Base-by-base conservation (phyloP, 805 yeast species). In the Metschnikowia borealis region DNA sequence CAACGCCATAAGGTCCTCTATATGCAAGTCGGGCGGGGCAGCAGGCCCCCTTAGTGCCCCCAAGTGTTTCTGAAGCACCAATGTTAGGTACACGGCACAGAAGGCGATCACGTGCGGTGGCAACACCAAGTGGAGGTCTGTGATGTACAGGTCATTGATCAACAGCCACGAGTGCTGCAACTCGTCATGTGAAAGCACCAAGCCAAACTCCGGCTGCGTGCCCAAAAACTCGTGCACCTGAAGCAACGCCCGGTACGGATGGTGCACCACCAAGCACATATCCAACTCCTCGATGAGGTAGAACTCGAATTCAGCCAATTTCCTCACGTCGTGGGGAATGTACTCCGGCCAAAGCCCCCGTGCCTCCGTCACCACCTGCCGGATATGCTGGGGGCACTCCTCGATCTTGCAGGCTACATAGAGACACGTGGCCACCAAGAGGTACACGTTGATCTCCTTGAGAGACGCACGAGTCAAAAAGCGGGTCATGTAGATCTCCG, bases 231-330 rank as follows among this genome's bases (percentile, higher is more conserved):
- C 61, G 61, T 67, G 69, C 4, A 87, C 74, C 62, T 79, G 85
- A 26, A 79, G 64, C 52, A 87, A 67, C 2, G 89, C 77, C 53
- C 78, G 73, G 64, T 87, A 87, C 0, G 94, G 94, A 62, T 86
- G 94, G 62, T 86, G 88, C 2, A 86, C 75, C n/a, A 85, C 73
- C 53, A 87, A 61, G 61, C 75, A 85, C 67, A 86, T 75, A 61
- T 86, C 82, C 69, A 94, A 74, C 65, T 91, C 98, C 60, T 90
- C 97, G 17, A 94, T 84, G 40, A 94, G 66, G 63, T 92, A 94
- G 64, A 94, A 94, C 68, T 94, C 99, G 68, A 95, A 88, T 64
- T 94, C 98, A 0, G 98, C 97, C 14, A 94, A 74, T 61, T 88
- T 89, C 29, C 96, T 85, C 15, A 90, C 81, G 64, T 92, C 98